phyloP scores from a whole-genome alignment of 768 basidiomycete genomes.

The Mycena chlorophos region DNA sequence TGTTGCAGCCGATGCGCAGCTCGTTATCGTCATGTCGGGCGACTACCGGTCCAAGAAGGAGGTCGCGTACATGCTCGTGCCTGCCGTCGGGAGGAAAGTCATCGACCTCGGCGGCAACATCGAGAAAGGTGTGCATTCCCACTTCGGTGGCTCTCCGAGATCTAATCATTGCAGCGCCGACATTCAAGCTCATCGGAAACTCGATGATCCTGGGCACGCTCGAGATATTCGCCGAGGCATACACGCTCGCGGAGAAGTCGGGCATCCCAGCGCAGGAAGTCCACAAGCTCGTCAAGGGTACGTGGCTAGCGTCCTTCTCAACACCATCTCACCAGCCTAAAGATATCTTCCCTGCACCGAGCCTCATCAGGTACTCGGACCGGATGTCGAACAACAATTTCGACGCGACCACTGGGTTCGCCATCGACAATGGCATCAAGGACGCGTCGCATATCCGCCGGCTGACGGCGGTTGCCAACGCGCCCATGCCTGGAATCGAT shows the following conservation, averaged over 20 bases:
- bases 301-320: slow-evolving; percentile 1
- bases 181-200: slow-evolving; percentile 80
- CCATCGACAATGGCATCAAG: slow-evolving; percentile 85
- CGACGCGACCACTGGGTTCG: slow-evolving; percentile 72
- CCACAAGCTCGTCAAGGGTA: slow-evolving; percentile 58
- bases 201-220: slow-evolving; percentile 74
- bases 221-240: slow-evolving; percentile 79
- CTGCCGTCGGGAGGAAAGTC: slow-evolving; percentile 74
- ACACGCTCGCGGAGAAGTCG: slow-evolving; percentile 81
- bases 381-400: slow-evolving; percentile 76
- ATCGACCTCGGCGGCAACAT: slow-evolving; percentile 84
- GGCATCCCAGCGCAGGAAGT: slow-evolving; percentile 71
- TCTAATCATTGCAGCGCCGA: slow-evolving; percentile 47
- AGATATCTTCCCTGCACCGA: slow-evolving; percentile 75
- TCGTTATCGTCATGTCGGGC: slow-evolving; percentile 78
- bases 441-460: slow-evolving; percentile 78
- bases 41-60: slow-evolving; percentile 82
- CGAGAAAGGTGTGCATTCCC: slow-evolving; percentile 59
- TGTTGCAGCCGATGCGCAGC: slow-evolving; percentile 62
- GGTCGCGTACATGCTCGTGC: slow-evolving; percentile 74
- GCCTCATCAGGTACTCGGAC: slow-evolving; percentile 57
- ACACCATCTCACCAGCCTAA: not conserved
- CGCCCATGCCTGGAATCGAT: slow-evolving; percentile 72
- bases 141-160: not conserved
- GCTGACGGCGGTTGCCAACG: slow-evolving; percentile 62